Evolutionary conservation across 2,329 filamentous ascomycete genomes (phyloP).

Genomic region (Xylaria digitata): DNA sequence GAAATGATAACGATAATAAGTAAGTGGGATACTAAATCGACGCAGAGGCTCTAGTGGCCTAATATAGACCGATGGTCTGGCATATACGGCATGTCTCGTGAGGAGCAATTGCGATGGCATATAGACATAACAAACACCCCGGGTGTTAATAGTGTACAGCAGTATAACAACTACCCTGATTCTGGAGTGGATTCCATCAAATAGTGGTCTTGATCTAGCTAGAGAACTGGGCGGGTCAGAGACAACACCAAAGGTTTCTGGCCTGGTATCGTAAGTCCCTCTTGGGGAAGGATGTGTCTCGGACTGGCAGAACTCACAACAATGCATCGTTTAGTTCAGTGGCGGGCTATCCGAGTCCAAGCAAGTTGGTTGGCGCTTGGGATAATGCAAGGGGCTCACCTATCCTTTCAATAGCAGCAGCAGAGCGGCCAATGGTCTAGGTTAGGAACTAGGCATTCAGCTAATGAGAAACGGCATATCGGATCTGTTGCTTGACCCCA

Average conservation of each 20-base stretch:
- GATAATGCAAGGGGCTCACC: slow-evolving; percentile 46
- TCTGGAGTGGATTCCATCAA: slow-evolving; percentile 37
- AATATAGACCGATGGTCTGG: slow-evolving; percentile 48
- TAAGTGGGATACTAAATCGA: slow-evolving; percentile 32
- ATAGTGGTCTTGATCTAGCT: slow-evolving; percentile 31
- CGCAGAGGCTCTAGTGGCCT: slow-evolving; percentile 39
- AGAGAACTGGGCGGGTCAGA: slow-evolving; percentile 34
- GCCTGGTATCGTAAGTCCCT: slow-evolving; percentile 15
- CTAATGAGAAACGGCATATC: slow-evolving; percentile 31
- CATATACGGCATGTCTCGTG: slow-evolving; percentile 43
- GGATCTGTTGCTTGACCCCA: slow-evolving; percentile 8
- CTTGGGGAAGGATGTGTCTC: slow-evolving; percentile 31
- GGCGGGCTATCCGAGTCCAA: slow-evolving; percentile 38
- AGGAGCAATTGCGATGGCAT: slow-evolving; percentile 41
- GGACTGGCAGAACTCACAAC: slow-evolving; percentile 20
- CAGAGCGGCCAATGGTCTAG: slow-evolving; percentile 40
- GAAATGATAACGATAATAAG: slow-evolving; percentile 37
- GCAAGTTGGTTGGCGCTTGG: slow-evolving; percentile 40
- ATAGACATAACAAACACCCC: slow-evolving; percentile 41
- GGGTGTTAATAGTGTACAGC: slow-evolving; percentile 41
- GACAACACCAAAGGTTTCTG: slow-evolving; percentile 31
- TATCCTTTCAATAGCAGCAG: slow-evolving; percentile 44
- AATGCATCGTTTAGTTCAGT: slow-evolving; percentile 35
- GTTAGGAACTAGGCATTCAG: slow-evolving; percentile 24
- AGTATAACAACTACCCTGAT: slow-evolving; percentile 34